Evolutionary conservation across 2,329 filamentous ascomycete species (phyloP), one percentile per base, ranked within the genome.

Genomic region (Periglandula ipomoeae): DNA sequence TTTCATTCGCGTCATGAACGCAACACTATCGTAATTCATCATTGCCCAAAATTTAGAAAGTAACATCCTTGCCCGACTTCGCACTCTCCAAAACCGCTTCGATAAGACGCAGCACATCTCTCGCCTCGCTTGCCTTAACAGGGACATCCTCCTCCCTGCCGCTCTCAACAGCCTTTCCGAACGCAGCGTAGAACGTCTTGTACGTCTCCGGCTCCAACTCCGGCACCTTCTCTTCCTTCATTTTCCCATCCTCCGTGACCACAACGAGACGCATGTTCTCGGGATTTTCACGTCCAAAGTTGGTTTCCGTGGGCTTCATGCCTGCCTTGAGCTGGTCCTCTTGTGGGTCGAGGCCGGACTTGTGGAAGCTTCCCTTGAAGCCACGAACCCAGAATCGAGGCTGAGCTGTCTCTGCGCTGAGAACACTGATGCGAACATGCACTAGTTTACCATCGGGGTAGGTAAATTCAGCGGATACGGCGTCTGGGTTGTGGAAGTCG

Each of bases 331-430:
- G 74, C 63, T 89, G 84, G 49, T 82, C 79, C 68, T 93, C 87
- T 65, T 91, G 87, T 1, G 80, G 70, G 61, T 93, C 87, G 2
- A 91, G 71, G 47, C 75, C 72, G 35, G 70, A 67, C 73, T 90
- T 91, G 70, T 79, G 84, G 66, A 84, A 91, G 59, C 78, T 85
- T 1, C 85, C 87, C 65, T 83, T 81, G 17, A 79, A 79, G 20
- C 87, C 87, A 23, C 86, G 73, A 9, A 90, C 73, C 86, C 87
- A 90, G 71, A 83, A 91, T 35, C 87, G 72, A 51, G 85, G 70
- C 69, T 91, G 87, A 52, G 78, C 71, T 22, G 70, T 71, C 65
- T 90, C 86, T 3, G 79, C 78, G 60, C 81, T 86, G 44, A 88
- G 71, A 20, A 85, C 78, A 38, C 76, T 79, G 50, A 83, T 84